phyloP scores from a whole-genome alignment of 805 yeast genomes.

The Kodamaea kaohsiungensis region DNA sequence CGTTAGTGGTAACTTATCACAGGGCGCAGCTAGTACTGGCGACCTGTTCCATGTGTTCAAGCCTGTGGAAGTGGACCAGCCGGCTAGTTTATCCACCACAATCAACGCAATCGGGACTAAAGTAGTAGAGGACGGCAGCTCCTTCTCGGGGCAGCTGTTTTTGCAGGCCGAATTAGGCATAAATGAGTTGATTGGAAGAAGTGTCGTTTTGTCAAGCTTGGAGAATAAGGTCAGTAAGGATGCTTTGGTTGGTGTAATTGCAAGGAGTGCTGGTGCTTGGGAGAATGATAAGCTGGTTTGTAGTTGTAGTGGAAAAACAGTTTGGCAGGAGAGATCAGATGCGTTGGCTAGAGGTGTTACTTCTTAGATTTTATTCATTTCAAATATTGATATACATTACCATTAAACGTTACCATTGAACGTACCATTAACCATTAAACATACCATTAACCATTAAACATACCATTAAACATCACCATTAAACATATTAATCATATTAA shows the following conservation, averaged over 20 bases:
- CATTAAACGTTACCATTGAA: too few species aligned
- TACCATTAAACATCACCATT: too few species aligned
- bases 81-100: constrained; percentile 26
- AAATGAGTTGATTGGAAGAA: constrained; percentile 69
- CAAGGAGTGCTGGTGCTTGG: constrained; percentile 97
- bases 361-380: too few species aligned
- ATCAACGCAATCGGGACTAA: constrained; percentile 39
- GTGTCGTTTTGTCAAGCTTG: constrained; percentile 48
- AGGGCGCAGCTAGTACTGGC: constrained; percentile 73
- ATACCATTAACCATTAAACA: too few species aligned
- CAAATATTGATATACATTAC: too few species aligned
- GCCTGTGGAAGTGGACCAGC: constrained; percentile 31
- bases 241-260: constrained; percentile 81
- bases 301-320: constrained; percentile 91
- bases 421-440: too few species aligned
- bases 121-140: constrained; percentile 12
- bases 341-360: constrained; percentile 62
- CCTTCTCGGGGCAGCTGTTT: constrained; percentile 39
- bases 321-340: constrained; percentile 92
- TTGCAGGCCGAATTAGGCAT: constrained; percentile 49
- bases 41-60: constrained; percentile 44
- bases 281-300: constrained; percentile 92
- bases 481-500: too few species aligned
- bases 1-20: constrained; percentile 71
- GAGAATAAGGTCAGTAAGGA: constrained; percentile 41